These are phyloP conservation scores for Sporothrix mexicana DNA, from an alignment of 2,329 filamentous ascomycete species.

Conservation along the genomic window DNA sequence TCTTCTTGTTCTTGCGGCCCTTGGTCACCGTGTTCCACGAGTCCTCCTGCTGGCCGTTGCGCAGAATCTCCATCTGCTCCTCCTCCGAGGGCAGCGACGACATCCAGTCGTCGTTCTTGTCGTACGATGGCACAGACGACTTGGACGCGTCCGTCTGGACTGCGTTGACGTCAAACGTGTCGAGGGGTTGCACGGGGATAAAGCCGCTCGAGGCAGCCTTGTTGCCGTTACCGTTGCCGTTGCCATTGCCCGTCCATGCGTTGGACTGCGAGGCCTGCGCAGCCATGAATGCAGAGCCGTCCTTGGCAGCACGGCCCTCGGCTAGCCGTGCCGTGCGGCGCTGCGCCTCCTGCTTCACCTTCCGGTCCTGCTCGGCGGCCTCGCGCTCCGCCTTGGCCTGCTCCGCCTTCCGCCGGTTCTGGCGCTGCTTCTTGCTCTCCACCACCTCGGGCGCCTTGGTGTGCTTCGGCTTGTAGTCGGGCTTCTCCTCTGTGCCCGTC, in stretches of 20 bases:
- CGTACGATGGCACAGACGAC: slow-evolving; percentile 43
- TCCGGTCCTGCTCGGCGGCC: slow-evolving; percentile 78
- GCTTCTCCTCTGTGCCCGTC: slow-evolving; percentile 62
- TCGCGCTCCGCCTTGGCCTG: slow-evolving; percentile 75
- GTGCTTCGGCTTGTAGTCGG: slow-evolving; percentile 68
- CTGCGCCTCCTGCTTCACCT: slow-evolving; percentile 79
- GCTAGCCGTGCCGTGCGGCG: slow-evolving; percentile 79
- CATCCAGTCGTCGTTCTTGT: slow-evolving; percentile 54
- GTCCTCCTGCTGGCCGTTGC: slow-evolving; percentile 54
- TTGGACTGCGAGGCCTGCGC: slow-evolving; percentile 47
- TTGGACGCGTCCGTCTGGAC: slow-evolving; percentile 37
- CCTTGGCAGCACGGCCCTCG: slow-evolving; percentile 82
- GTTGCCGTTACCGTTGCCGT: slow-evolving; percentile 50
- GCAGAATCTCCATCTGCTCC: slow-evolving; percentile 65
- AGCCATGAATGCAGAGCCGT: slow-evolving; percentile 68
- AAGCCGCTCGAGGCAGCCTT: slow-evolving; percentile 49
- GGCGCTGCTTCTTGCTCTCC: slow-evolving; percentile 93
- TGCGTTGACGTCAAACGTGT: slow-evolving; percentile 58
- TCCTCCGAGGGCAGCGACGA: slow-evolving; percentile 64
- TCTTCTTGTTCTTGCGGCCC: slow-evolving; percentile 52
- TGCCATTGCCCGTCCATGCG: slow-evolving; percentile 46
- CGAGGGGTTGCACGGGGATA: slow-evolving; percentile 57
- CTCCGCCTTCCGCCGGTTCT: slow-evolving; percentile 89
- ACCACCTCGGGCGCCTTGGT: slow-evolving; percentile 66
- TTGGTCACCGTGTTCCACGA: slow-evolving; percentile 65